phyloP scores from a whole-genome alignment of 108 stramenopile species.

The Skeletonema marinoi region DNA sequence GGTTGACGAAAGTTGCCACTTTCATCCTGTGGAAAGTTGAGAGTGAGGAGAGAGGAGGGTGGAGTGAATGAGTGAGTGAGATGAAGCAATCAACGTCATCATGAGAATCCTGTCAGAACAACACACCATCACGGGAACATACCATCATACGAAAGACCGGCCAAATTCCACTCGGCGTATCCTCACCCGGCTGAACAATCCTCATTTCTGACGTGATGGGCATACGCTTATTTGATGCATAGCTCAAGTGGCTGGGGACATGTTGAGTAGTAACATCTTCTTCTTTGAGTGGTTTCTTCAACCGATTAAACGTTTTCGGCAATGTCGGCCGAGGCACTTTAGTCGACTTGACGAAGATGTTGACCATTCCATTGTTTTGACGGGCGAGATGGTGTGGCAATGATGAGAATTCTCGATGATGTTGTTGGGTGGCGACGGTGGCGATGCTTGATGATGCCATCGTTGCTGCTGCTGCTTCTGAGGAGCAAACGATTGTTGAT shows the following conservation, averaged over 20 bases:
- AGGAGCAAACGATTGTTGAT: no score
- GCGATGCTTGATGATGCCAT: no score
- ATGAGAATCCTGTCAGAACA: not conserved
- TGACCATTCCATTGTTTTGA: constrained; percentile 45
- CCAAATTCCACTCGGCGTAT: constrained; percentile 72
- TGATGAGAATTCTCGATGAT: not conserved
- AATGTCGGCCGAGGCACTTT: constrained; percentile 36
- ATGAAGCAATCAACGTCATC: not conserved
- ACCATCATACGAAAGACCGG: constrained; percentile 90
- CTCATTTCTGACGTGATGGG: constrained; percentile 75
- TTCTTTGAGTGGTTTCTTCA: not conserved
- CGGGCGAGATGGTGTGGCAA: constrained; percentile 39
- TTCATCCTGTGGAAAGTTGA: constrained; percentile 59
- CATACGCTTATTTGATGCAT: constrained; percentile 58
- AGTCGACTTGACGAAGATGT: constrained; percentile 41
- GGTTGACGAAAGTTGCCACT: constrained; percentile 64
- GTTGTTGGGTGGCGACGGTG: not conserved
- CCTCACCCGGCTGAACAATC: constrained; percentile 61
- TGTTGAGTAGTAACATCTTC: not conserved
- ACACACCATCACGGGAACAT: constrained; percentile 19
- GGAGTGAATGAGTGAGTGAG: not conserved
- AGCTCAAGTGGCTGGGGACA: constrained; percentile 46
- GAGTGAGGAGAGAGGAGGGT: not conserved
- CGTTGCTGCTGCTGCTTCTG: no score
- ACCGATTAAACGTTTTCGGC: not conserved